Evolutionary conservation across 2,329 filamentous ascomycete species (phyloP).

Genomic region (Cephalotrichum gorgonifer): DNA sequence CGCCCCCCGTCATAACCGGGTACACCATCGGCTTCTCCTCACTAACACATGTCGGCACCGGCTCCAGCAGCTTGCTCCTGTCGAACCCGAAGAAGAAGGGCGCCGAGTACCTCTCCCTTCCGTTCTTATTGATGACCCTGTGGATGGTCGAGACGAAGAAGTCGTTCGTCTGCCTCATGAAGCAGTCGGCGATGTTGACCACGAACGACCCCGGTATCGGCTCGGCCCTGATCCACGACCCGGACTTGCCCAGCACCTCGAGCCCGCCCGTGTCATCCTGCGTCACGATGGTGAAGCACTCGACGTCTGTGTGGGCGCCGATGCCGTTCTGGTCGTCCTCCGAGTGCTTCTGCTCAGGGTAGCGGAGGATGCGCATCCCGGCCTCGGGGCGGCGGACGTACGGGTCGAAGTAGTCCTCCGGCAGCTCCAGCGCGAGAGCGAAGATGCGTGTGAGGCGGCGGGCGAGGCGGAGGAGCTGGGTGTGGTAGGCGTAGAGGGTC

Average conservation of each 20-base stretch:
- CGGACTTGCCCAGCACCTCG: conserved; percentile 12
- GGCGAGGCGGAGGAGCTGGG: conserved; percentile 35
- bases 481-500: conserved; percentile 35
- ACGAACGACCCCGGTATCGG: conserved; percentile 14
- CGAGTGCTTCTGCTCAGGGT: conserved; percentile 16
- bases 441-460: conserved; percentile 40
- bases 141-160: conserved; percentile 13
- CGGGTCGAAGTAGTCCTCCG: conserved; percentile 43
- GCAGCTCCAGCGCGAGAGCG: conserved; percentile 41
- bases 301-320: conserved; percentile 36
- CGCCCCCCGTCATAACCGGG: no score
- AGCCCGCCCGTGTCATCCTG: conserved; percentile 25
- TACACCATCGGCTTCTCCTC: no score
- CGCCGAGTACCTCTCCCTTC: conserved; percentile 36
- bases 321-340: conserved; percentile 23
- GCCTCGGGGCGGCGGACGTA: conserved; percentile 41
- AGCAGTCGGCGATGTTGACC: conserved; percentile 16
- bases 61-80: conserved; percentile 26
- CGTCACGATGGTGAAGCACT: conserved; percentile 19
- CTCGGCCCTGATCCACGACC: conserved; percentile 14
- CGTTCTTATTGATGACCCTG: conserved; percentile 27
- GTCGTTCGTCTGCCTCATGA: conserved; percentile 15
- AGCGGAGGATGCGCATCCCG: conserved; percentile 29
- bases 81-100: conserved; percentile 48
- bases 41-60: no score